phyloP scores from a whole-genome alignment of 805 yeast species.

The Blastobotrys attinorum region DNA sequence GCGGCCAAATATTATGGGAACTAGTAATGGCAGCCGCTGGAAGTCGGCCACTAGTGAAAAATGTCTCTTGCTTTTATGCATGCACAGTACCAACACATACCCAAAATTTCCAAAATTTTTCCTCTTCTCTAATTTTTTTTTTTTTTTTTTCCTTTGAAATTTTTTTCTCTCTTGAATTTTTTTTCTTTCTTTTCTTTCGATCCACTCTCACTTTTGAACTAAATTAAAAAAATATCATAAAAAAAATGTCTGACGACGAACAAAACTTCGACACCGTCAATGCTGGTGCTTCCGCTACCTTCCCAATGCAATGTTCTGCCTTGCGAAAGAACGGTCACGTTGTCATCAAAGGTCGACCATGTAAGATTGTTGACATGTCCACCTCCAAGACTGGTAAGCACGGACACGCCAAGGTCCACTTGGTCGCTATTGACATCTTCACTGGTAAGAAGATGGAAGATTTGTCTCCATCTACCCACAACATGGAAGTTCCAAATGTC shows the following conservation, averaged over 20 bases:
- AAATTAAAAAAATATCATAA: background rate
- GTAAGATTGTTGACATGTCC: constrained; percentile 99
- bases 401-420: constrained; percentile 99
- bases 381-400: constrained; percentile 99
- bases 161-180: constrained; percentile 4
- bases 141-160: constrained; percentile 4
- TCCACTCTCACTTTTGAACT: no score
- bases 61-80: no score
- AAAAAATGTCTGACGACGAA: constrained; percentile 30
- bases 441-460: constrained; percentile 99
- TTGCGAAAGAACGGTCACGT: constrained; percentile 99
- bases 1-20: no score
- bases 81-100: no score
- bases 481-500: constrained; percentile 99
- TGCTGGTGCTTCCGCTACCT: constrained; percentile 98
- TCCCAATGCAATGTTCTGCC: constrained; percentile 99
- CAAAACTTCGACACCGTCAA: constrained; percentile 96
- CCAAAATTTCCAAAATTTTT: background rate
- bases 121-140: background rate
- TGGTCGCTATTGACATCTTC: constrained; percentile 98
- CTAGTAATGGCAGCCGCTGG: no score
- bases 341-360: constrained; percentile 97
- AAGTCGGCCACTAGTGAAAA: no score
- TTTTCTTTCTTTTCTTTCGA: no score
- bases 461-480: constrained; percentile 99